phyloP scores from a whole-genome alignment of 257 asterid genomes.

The Nicotiana attenuata region DNA sequence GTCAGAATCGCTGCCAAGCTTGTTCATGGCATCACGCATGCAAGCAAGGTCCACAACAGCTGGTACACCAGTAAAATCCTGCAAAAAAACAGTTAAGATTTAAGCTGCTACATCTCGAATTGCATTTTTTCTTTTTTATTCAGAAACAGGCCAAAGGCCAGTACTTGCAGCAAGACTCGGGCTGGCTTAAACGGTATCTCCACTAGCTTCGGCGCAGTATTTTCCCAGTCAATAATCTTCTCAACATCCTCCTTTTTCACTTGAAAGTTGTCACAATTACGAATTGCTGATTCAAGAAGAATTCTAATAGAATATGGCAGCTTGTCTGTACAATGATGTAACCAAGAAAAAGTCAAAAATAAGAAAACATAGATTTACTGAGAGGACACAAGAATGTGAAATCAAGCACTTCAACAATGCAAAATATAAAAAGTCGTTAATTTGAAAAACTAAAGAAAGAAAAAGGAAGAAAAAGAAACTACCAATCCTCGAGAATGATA shows the following conservation, averaged over 20 bases:
- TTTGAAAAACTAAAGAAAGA: not conserved
- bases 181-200: constrained; percentile 99
- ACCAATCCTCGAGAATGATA: not conserved
- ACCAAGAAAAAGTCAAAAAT: not conserved
- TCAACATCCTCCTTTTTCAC: constrained; percentile 85
- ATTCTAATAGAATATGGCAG: constrained; percentile 91
- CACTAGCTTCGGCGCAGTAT: constrained; percentile 72
- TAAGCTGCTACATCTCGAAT: not conserved
- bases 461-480: not conserved
- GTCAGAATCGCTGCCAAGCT: constrained; percentile 82
- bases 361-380: not conserved
- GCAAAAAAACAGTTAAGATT: constrained; percentile 15
- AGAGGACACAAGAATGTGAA: not conserved
- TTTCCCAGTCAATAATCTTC: constrained; percentile 94
- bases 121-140: not conserved
- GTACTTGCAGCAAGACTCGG: constrained; percentile 90
- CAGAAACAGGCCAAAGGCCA: constrained; percentile 6
- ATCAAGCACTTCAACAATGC: constrained; percentile 1
- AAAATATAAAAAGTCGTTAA: not conserved
- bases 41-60: constrained; percentile 94
- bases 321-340: constrained; percentile 49
- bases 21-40: constrained; percentile 98
- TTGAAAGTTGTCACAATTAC: constrained; percentile 95
- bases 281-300: constrained; percentile 91
- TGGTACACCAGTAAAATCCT: constrained; percentile 98